Evolutionary conservation across 2,329 filamentous ascomycete genomes (phyloP), one percentile per base, ranked within the genome.

Genomic region (Aschersonia sp.): DNA sequence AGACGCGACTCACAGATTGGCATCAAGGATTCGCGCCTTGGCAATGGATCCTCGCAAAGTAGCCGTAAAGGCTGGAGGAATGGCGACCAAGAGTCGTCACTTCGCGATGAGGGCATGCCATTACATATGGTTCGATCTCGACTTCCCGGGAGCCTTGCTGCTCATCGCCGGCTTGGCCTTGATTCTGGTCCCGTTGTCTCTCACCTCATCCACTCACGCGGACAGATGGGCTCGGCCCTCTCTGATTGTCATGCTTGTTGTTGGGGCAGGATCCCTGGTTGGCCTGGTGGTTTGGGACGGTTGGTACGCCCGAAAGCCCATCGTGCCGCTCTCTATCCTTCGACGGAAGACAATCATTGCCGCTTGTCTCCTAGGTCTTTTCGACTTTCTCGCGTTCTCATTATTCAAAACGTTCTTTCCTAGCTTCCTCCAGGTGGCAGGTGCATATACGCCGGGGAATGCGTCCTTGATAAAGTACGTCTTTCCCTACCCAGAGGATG

Each of bases 401-500:
- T 54, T 63, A 32, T 68, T 67, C 47, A 61, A 62, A 1, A 55
- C 65, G 1, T 67, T 68, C 52, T 67, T 67, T 44, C 62, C 64
- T 0, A 68, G 65, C 42, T 68, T 65, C 42, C 59, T 68, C 0
- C 63, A 66, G 45, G 63, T 68, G 2, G 64, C 63, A 11, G 63
- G 60, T 0, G 56, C 58, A 5, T 67, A 63, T 22, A 58, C 56
- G 3, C 56, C 65, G 0, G 65, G 60, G 0, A 56, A 61, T 6
- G 60, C 65, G 0, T 66, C 63, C 5, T 63, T 65, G 10, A 67
- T 63, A 6, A 61, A 63, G 60, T 62, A 55, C 50, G 57, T 10
- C 41, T 1, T 0, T 1, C 31, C 37, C 9, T 39, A 4, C 35
- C 14, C 33, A 37, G 45, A 30, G n/a, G 37, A 22, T 7, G 30